These are phyloP conservation scores for Leccinum insigne DNA, from an alignment of 1,284 basidiomycete genomes.

Conservation along the genomic window DNA sequence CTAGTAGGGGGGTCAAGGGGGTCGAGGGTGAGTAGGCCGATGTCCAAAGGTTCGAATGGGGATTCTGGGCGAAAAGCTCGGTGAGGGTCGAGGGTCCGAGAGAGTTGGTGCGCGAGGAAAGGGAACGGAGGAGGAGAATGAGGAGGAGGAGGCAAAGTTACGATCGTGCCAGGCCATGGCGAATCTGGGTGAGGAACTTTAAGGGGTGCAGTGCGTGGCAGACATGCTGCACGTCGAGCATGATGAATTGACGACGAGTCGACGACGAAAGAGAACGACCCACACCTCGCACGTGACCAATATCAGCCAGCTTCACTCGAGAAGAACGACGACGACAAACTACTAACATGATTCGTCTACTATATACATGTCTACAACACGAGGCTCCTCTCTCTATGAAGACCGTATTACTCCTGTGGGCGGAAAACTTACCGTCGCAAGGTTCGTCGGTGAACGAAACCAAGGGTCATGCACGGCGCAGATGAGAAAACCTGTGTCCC, in stretches of 20 bases:
- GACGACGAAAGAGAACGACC: not conserved
- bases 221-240: conserved; percentile 32
- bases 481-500: conserved; percentile 17
- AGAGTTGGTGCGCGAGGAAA: conserved; percentile 14
- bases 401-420: conserved; percentile 30
- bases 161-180: not conserved
- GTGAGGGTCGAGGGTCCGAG: conserved; percentile 13
- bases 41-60: conserved; percentile 25
- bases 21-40: conserved; percentile 12
- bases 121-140: conserved; percentile 22
- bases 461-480: conserved; percentile 16
- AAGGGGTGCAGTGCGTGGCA: conserved; percentile 31
- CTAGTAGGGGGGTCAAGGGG: conserved; percentile 6
- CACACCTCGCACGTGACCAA: conserved; percentile 29
- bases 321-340: not conserved
- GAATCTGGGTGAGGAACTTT: not conserved
- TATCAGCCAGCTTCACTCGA: conserved; percentile 6
- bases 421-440: conserved; percentile 8
- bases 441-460: conserved; percentile 24
- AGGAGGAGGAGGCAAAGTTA: conserved; percentile 1
- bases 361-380: conserved; percentile 25
- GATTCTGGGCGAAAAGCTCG: conserved; percentile 8
- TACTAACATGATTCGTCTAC: not conserved
- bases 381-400: conserved; percentile 28
- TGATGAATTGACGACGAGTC: conserved; percentile 1